Conservation (phyloP, 805 yeast genomes). For the Ogataea wickerhamii region DNA sequence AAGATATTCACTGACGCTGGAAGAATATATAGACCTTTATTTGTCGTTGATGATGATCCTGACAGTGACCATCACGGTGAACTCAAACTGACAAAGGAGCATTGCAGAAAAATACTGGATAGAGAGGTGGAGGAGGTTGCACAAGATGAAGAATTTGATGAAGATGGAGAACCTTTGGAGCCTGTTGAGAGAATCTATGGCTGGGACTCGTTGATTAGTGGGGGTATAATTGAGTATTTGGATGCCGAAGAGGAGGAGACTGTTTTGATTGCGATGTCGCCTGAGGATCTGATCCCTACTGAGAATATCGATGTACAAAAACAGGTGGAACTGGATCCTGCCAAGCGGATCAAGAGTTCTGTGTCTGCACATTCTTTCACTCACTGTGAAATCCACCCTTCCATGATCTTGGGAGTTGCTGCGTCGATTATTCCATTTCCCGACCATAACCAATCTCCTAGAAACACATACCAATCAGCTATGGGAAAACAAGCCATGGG, state of each 20-base stretch:
- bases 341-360: conserved; percentile 74
- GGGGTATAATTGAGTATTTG: conserved; percentile 91
- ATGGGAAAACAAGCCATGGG: conserved; percentile 99
- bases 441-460: conserved; percentile 98
- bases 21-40: conserved; percentile 94
- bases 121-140: conserved; percentile 56
- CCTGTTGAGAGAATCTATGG: conserved; percentile 48
- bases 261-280: conserved; percentile 97
- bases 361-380: conserved; percentile 72
- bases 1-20: conserved; percentile 98
- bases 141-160: conserved; percentile 43
- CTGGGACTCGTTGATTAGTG: conserved; percentile 79
- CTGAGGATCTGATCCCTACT: conserved; percentile 82
- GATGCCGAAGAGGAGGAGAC: conserved; percentile 99
- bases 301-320: conserved; percentile 39
- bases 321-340: conserved; percentile 56
- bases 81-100: conserved; percentile 79
- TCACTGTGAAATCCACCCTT: conserved; percentile 98
- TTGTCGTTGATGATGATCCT: conserved; percentile 84
- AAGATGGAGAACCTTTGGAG: conserved; percentile 45
- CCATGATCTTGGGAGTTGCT: conserved; percentile 97
- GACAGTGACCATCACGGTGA: conserved; percentile 69
- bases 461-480: conserved; percentile 98
- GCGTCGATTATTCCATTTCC: conserved; percentile 99
- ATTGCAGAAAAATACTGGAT: conserved; percentile 65